phyloP scores from a whole-genome alignment of 257 asterid species.

The Apocynum venetum region DNA sequence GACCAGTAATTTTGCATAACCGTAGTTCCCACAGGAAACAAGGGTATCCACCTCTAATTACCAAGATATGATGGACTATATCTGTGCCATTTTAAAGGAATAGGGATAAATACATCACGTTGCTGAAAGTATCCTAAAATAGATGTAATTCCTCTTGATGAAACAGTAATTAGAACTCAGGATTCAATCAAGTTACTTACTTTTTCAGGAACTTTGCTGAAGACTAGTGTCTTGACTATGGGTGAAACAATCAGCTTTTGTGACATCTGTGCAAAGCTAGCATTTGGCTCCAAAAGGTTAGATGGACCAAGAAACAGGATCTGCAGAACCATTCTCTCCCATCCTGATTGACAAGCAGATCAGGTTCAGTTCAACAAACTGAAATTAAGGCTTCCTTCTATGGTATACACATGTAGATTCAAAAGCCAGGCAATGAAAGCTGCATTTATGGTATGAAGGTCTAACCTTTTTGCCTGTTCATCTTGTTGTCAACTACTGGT shows the following conservation, averaged over 20 bases:
- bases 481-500: constrained; percentile 72
- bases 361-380: background rate
- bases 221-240: constrained; percentile 83
- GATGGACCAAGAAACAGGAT: constrained; percentile 97
- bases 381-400: constrained; percentile 1
- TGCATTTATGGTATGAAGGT: background rate
- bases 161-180: background rate
- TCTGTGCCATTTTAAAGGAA: background rate
- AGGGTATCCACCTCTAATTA: background rate
- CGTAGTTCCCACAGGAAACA: background rate
- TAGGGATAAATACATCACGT: background rate
- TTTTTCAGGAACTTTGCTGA: constrained; percentile 96
- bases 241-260: constrained; percentile 95
- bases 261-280: constrained; percentile 93
- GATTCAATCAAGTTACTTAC: constrained; percentile 29
- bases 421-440: background rate
- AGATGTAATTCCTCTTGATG: background rate
- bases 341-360: constrained; percentile 44
- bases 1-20: background rate
- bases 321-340: constrained; percentile 99
- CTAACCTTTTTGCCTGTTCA: constrained; percentile 73
- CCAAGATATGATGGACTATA: background rate
- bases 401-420: background rate
- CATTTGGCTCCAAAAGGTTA: constrained; percentile 85
- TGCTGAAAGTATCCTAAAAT: background rate